Base-by-base conservation (phyloP, 352 stramenopile species). In the Halophytophthora polymorphica region DNA sequence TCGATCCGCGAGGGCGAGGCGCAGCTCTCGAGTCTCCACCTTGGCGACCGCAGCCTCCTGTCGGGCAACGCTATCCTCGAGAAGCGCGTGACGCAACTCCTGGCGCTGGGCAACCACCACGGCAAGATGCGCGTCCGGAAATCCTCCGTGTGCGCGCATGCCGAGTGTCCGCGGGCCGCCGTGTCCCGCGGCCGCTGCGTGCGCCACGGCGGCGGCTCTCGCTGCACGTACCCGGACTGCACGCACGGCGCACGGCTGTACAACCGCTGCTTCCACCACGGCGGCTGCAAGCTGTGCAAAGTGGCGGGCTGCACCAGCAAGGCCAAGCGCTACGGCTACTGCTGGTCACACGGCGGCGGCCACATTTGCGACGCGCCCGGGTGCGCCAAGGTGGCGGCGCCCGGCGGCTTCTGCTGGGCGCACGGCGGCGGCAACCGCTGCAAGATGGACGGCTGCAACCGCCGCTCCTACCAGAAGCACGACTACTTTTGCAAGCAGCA, bases 401-500 rank as follows among this genome's bases (percentile, higher is more conserved):
- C 76, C 1, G 72, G 77, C 3, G 81, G 81, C 10, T 83, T 88
- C 28, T n/a, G n/a, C n/a, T n/a, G n/a, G n/a, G n/a, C n/a, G n/a
- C n/a, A n/a, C n/a, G n/a, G n/a, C n/a, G n/a, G 78, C 21, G 81
- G 81, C 41, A 85, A 85, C 28, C 72, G 78, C 22, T 92, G 81
- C 69, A 81, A 71, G 39, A 57, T 82, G 44, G 71, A 83, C 12
- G 73, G 73, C 46, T 91, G 81, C 69, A 81, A 86, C 50, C 76
- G 77, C 31, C 77, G 73, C 19, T 81, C 76, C 38, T 86, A 86
- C 53, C 69, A 86, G 48, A 83, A 83, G 34, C 73, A 81, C 60
- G 65, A 81, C 50, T 83, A 86, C 62, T 83, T 70, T 29, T 85
- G 77, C 70, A 83, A 80, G 51, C 74, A 88, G 54, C 77, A 88